Evolutionary conservation across 805 yeast genomes (phyloP).

Genomic region (Metschnikowia rubicola): DNA sequence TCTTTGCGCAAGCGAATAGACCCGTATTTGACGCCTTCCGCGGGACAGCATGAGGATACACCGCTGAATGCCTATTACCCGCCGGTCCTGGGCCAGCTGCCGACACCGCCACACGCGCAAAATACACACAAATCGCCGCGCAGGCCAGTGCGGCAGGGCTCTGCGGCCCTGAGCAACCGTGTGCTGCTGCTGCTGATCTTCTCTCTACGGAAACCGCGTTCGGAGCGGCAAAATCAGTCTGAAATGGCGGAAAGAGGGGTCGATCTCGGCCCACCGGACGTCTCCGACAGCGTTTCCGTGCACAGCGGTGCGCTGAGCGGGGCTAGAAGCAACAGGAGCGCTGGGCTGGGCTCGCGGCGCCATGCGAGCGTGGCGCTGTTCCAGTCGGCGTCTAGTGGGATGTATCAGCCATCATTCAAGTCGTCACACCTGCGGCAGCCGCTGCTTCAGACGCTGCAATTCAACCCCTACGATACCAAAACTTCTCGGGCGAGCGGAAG

Average conservation of each 20-base stretch:
- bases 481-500: slow-evolving; percentile 12
- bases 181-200: slow-evolving; percentile 36
- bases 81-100: slow-evolving; percentile 14
- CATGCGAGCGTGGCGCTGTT: slow-evolving; percentile 8
- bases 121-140: slow-evolving; percentile 18
- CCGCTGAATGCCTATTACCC: slow-evolving; percentile 13
- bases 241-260: too few species aligned
- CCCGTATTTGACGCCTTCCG: slow-evolving; percentile 16
- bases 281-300: slow-evolving; percentile 33
- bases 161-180: slow-evolving; percentile 17
- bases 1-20: slow-evolving; percentile 22
- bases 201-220: slow-evolving; percentile 29
- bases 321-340: background rate
- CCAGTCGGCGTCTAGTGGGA: slow-evolving; percentile 6
- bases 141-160: background rate
- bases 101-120: too few species aligned
- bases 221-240: slow-evolving; percentile 10
- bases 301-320: slow-evolving; percentile 7
- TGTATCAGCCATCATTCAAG: slow-evolving; percentile 4
- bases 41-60: slow-evolving; percentile 3
- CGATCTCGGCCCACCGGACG: slow-evolving; percentile 15
- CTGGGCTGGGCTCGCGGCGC: slow-evolving; percentile 7
- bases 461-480: slow-evolving; percentile 32
- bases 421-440: slow-evolving; percentile 30
- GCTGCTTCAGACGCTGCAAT: slow-evolving; percentile 10